Percentiles rank a stretch among this genome's conserved stretches.
phyloP scores from a whole-genome alignment of 2,329 filamentous ascomycete species.

The Beauveria sp. region DNA sequence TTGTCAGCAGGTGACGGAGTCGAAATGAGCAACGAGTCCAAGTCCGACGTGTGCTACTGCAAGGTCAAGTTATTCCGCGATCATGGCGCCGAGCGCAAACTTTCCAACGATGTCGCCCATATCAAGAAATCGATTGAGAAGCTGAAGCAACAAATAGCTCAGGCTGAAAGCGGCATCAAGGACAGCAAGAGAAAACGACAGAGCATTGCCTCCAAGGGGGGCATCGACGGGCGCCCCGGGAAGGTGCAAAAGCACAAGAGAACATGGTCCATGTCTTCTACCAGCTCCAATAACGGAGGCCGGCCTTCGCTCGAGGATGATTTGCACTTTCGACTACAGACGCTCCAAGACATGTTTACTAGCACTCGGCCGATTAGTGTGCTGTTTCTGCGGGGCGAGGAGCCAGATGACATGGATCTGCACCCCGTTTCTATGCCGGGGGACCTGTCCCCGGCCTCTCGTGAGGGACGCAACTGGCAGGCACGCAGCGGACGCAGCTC shows the following conservation, averaged over 20 bases:
- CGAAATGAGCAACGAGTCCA: conserved; percentile 36
- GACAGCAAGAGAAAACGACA: conserved; percentile 58
- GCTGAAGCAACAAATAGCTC: conserved; percentile 84
- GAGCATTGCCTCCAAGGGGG: conserved; percentile 38
- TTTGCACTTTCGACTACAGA: conserved; percentile 68
- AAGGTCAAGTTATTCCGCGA: conserved; percentile 97
- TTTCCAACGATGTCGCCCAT: conserved; percentile 89
- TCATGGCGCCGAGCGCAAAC: conserved; percentile 88
- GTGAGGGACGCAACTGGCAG: conserved; percentile 44
- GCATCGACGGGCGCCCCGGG: conserved; percentile 55
- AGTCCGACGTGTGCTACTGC: conserved; percentile 78
- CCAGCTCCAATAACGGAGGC: conserved; percentile 49
- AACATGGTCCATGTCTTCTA: conserved; percentile 90
- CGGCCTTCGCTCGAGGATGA: conserved; percentile 62
- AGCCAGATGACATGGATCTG: conserved; percentile 70
- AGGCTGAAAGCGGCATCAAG: conserved; percentile 62
- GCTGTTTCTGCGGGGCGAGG: conserved; percentile 68
- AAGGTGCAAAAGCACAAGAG: conserved; percentile 87
- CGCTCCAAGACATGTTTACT: conserved; percentile 80
- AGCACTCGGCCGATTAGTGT: conserved; percentile 74
- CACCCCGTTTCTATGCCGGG: conserved; percentile 69
- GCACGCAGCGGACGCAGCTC: conserved; percentile 48
- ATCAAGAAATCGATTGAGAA: conserved; percentile 97
- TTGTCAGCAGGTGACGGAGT: conserved; percentile 41
- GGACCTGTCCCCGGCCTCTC: conserved; percentile 54